Conservation (phyloP, 2,329 filamentous ascomycete genomes). For the Colletotrichum incanum region DNA sequence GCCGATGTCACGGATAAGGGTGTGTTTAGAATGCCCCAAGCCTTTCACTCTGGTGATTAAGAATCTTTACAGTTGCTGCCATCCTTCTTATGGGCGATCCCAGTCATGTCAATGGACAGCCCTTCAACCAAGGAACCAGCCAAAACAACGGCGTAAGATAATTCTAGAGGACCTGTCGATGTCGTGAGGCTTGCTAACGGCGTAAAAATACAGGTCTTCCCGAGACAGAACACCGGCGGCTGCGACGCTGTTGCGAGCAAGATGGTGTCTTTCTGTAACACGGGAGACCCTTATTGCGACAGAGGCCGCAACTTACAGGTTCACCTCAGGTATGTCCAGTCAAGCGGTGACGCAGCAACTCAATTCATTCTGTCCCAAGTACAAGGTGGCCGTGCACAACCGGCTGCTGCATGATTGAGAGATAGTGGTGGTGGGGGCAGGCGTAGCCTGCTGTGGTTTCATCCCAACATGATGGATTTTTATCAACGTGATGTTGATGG, state of each 20-base stretch:
- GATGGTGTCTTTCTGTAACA: slow-evolving; percentile 59
- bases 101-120: slow-evolving; percentile 54
- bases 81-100: slow-evolving; percentile 60
- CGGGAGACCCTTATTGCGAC: slow-evolving; percentile 59
- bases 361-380: slow-evolving; percentile 53
- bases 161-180: accelerated
- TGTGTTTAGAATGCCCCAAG: slow-evolving; percentile 14
- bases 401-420: neutral
- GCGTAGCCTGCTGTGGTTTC: neutral
- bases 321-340: slow-evolving; percentile 54
- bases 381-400: slow-evolving; percentile 3
- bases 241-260: slow-evolving; percentile 55
- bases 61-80: slow-evolving; percentile 53
- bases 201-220: slow-evolving; percentile 51
- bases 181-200: neutral
- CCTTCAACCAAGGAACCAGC: slow-evolving; percentile 56
- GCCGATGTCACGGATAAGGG: slow-evolving; percentile 51
- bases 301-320: slow-evolving; percentile 48
- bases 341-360: slow-evolving; percentile 53
- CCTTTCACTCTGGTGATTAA: neutral
- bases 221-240: slow-evolving; percentile 50
- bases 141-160: slow-evolving; percentile 55
- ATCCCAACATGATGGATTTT: neutral
- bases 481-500: neutral
- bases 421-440: too few species aligned